Evolutionary conservation across 2,329 filamentous ascomycete species (phyloP).

Genomic region (Herpotrichia juniperi): DNA sequence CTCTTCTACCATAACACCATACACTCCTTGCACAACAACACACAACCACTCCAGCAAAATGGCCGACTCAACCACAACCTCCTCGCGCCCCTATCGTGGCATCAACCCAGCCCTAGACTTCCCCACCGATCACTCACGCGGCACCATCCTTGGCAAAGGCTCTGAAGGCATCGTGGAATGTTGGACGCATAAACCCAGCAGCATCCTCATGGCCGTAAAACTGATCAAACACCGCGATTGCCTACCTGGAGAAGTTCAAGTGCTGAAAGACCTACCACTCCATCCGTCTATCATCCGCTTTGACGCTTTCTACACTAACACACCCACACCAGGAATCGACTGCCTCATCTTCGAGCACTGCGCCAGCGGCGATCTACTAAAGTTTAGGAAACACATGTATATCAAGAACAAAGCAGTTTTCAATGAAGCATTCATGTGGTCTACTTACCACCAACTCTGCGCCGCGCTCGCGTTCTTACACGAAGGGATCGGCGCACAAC

Average conservation of each 20-base stretch:
- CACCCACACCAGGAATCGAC: not conserved
- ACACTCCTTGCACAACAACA: no score
- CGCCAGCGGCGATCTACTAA: slow-evolving; percentile 19
- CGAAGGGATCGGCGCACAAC: slow-evolving; percentile 16
- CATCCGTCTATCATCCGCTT: slow-evolving; percentile 17
- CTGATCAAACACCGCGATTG: slow-evolving; percentile 5
- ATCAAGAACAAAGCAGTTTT: slow-evolving; percentile 3
- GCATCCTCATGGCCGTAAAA: slow-evolving; percentile 19
- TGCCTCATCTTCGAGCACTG: slow-evolving; percentile 23
- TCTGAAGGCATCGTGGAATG: slow-evolving; percentile 17
- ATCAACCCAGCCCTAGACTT: no score
- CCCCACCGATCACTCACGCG: no score
- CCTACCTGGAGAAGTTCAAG: slow-evolving; percentile 16
- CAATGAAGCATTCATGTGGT: slow-evolving; percentile 20
- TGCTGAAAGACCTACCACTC: slow-evolving; percentile 13
- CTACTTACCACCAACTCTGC: slow-evolving; percentile 19
- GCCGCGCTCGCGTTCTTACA: slow-evolving; percentile 27
- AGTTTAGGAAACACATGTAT: not conserved
- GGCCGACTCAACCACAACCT: no score
- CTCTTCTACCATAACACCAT: no score
- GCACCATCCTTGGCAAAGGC: slow-evolving; percentile 8
- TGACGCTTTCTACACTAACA: slow-evolving; percentile 8
- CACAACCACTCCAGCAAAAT: no score
- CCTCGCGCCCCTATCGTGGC: no score
- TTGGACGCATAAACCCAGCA: slow-evolving; percentile 11